Evolutionary conservation across 2,329 filamentous ascomycete genomes (phyloP).

Genomic region (Fusarium cicatricum): DNA sequence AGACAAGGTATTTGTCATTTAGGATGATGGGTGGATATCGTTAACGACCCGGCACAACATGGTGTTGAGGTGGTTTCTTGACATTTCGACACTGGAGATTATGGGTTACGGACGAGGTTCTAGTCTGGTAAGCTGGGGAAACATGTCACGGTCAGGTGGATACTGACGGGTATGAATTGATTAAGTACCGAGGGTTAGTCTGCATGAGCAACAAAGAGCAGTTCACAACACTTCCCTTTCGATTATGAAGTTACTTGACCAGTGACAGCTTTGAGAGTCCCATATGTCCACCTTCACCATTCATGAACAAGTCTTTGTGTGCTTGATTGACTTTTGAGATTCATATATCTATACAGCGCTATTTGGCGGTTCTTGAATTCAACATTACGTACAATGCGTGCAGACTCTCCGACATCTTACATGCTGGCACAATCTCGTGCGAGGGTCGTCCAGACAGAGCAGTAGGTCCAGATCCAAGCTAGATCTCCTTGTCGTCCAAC

Average conservation of each 20-base stretch:
- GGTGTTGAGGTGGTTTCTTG: background rate
- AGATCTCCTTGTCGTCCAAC: slow-evolving; percentile 8
- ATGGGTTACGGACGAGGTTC: too few relatives aligned
- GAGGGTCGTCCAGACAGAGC: slow-evolving; percentile 1
- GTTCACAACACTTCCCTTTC: too few relatives aligned
- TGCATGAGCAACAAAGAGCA: too few relatives aligned
- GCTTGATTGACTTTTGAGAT: background rate
- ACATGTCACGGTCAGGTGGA: background rate
- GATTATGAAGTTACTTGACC: background rate
- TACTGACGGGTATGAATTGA: too few relatives aligned
- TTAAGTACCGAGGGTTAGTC: too few relatives aligned
- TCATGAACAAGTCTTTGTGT: too few relatives aligned
- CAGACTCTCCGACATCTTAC: background rate
- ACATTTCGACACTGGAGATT: background rate
- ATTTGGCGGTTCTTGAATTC: background rate
- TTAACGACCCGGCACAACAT: too few relatives aligned
- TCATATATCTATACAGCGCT: background rate
- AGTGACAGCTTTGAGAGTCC: too few relatives aligned
- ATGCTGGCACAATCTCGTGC: background rate
- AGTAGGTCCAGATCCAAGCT: slow-evolving; percentile 5
- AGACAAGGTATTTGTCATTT: background rate
- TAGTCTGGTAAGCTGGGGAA: too few relatives aligned
- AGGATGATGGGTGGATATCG: too few relatives aligned
- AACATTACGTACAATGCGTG: background rate
- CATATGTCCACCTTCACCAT: background rate